Evolutionary conservation across 768 basidiomycete genomes (phyloP).

Genomic region (Leccinum boreale): DNA sequence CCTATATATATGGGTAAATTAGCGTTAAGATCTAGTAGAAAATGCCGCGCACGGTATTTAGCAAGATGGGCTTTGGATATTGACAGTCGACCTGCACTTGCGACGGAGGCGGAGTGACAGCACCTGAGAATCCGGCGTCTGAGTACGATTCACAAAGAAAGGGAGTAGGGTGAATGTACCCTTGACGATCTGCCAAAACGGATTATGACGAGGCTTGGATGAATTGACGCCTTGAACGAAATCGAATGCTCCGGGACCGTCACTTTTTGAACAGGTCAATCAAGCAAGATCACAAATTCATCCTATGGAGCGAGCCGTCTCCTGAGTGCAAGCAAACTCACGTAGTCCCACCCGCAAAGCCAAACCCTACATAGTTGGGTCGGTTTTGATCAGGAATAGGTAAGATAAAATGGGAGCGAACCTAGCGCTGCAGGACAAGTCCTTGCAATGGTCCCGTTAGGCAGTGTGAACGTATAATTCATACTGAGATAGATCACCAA

Average conservation of each 20-base stretch:
- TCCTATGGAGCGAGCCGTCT: not conserved
- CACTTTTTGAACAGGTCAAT: constrained; percentile 24
- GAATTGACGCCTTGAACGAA: constrained; percentile 74
- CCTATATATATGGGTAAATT: constrained; percentile 38
- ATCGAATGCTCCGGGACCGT: constrained; percentile 78
- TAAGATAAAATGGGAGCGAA: constrained; percentile 28
- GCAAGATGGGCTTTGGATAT: constrained; percentile 71
- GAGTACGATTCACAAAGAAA: not conserved
- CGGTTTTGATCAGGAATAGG: not conserved
- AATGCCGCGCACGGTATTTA: constrained; percentile 47
- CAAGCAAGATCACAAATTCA: not conserved
- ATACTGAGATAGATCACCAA: constrained; percentile 40
- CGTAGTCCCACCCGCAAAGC: constrained; percentile 82
- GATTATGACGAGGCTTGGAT: constrained; percentile 55
- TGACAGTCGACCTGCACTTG: constrained; percentile 68
- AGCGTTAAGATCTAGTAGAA: not conserved
- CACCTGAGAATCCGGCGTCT: constrained; percentile 1
- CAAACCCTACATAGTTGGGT: constrained; percentile 46
- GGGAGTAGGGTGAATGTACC: constrained; percentile 24
- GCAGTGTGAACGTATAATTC: constrained; percentile 57
- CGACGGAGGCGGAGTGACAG: constrained; percentile 62
- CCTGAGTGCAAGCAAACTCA: constrained; percentile 31
- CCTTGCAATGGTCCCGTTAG: constrained; percentile 61
- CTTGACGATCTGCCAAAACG: constrained; percentile 81
- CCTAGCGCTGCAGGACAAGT: constrained; percentile 83